A percentile compares a stretch with the other conserved stretches of the same genome.
phyloP scores from a whole-genome alignment of 2,329 filamentous ascomycete genomes.

The Knufia petricola region DNA sequence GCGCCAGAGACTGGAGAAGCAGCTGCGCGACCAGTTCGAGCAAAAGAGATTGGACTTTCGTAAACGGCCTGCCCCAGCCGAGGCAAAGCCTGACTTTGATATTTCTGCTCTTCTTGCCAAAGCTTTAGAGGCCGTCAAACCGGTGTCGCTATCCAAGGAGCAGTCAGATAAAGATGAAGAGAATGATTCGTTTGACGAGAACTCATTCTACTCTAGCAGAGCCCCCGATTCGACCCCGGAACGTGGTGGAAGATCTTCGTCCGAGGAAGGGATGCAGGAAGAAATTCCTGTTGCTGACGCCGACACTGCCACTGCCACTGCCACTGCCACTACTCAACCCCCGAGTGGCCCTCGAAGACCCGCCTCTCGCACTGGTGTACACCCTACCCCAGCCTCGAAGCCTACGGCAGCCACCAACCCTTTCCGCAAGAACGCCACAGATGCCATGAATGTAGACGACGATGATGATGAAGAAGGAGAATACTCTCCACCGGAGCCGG shows the following conservation, averaged over 20 bases:
- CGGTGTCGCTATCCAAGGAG: slow-evolving; percentile 51
- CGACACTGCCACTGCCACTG: slow-evolving; percentile 1
- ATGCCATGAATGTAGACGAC: slow-evolving; percentile 20
- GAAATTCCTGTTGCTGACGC: slow-evolving; percentile 13
- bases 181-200: slow-evolving; percentile 69
- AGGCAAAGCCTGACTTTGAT: slow-evolving; percentile 56
- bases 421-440: not conserved
- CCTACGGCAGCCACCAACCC: slow-evolving; percentile 4
- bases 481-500: slow-evolving; percentile 40
- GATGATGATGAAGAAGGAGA: slow-evolving; percentile 37
- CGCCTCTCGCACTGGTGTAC: not conserved
- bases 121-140: slow-evolving; percentile 62
- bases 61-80: slow-evolving; percentile 41
- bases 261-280: slow-evolving; percentile 26
- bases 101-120: slow-evolving; percentile 62
- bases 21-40: slow-evolving; percentile 67
- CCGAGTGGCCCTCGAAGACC: not conserved
- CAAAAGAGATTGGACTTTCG: slow-evolving; percentile 44
- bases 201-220: slow-evolving; percentile 92
- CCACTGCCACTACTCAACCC: not conserved
- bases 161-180: slow-evolving; percentile 42
- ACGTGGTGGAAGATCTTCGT: slow-evolving; percentile 24
- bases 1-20: slow-evolving; percentile 69
- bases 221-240: slow-evolving; percentile 64
- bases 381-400: not conserved